Evolutionary conservation across 1,284 basidiomycete genomes (phyloP), one percentile per base, ranked within the genome.

Genomic region (Kwoniella shivajii): DNA sequence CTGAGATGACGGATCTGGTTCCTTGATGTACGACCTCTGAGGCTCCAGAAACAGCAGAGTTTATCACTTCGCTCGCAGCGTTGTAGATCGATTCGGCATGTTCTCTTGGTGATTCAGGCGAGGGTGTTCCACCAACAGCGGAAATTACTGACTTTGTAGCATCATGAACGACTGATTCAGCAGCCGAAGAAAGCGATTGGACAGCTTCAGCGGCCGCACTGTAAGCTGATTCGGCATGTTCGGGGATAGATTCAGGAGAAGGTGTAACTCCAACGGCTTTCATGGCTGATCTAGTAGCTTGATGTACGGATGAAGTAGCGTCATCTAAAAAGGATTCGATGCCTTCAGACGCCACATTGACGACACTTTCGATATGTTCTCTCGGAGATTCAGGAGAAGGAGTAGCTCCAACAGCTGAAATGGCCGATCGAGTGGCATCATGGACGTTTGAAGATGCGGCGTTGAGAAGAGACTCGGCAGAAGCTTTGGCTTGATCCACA

Each of bases 1-100:
- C 67, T 4, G 44, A 56, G 24, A 58, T 61, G 34, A 50, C 60
- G 3, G 70, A 67, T 47, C 65, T 55, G 3, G 71, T 67, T 27
- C 64, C 71, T 27, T 68, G 56, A 57, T 66, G 60, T 16, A 60
- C 54, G 18, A 42, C 54, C 18, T 45, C 43, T 10, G 22, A 34
- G 14, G 64, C 67, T n/a, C 42, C 36, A 0, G 45, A 51, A 6
- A 47, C 44, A 24, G 43, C 44, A 13, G 50, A 56, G 6, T 45
- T 41, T 6, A 50, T 56, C 26, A 27, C 41, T 27, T 36, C 41
- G 13, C 30, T 31, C 4, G 45, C 59, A 20, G 49, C 56, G 13
- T 47, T 37, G 30, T 54, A 54, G 38, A 59, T 29, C 7, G 45
- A 60, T 24, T 50, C 50, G 20, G 57, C 44, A 18, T 46, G 59